Base-by-base conservation (phyloP, 2,329 filamentous ascomycete species). In the Colletotrichum orbiculare region DNA sequence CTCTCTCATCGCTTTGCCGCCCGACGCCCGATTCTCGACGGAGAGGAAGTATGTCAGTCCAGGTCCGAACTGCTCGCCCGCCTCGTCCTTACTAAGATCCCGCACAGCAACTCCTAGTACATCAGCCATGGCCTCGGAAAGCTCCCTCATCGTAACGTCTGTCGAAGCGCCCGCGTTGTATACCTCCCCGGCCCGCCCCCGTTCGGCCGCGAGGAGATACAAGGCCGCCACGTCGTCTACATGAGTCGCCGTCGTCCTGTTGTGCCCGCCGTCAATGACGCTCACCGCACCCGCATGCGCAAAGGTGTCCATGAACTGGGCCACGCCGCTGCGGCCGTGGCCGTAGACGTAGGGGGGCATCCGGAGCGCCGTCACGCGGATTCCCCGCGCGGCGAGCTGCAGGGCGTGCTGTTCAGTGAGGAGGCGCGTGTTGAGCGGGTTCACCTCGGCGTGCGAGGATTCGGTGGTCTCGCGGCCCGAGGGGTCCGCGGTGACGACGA, bases 291-390 rank as follows among this genome's bases (percentile, higher is more conserved):
- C 76, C 34, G 68, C 69, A 48, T 71, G 60, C 12, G 69, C 73
- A 9, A 73, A 75, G 5, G 72, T 67, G 10, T 65, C 15, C 70
- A 78, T 75, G 59, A 79, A 73, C 57, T 76, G 67, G n/a, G 61
- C 54, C 33, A 81, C 71, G 34, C 76, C 76, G 60, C 75, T 77
- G 9, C 76, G 79, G 1, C 75, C 79, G 11, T 73, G 74, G 2
- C 81, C 82, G 67, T 83, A 81, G 0, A 83, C 81, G 34, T 72
- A 82, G 0, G 79, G 79, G 3, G 81, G 73, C 0, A 83, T 72
- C 0, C 81, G 75, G 6, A 84, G 71, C 8, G 71, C 67, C 15
- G 68, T 72, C 5, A 79, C 77, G 4, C 71, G 68, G 34, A 84
- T 68, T 2, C 76, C 76, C 42, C 73, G 69, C 6, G 68, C 66